These are phyloP conservation scores for Aspergillus biplanus DNA, from an alignment of 495 filamentous ascomycete genomes.

Conservation along the genomic window DNA sequence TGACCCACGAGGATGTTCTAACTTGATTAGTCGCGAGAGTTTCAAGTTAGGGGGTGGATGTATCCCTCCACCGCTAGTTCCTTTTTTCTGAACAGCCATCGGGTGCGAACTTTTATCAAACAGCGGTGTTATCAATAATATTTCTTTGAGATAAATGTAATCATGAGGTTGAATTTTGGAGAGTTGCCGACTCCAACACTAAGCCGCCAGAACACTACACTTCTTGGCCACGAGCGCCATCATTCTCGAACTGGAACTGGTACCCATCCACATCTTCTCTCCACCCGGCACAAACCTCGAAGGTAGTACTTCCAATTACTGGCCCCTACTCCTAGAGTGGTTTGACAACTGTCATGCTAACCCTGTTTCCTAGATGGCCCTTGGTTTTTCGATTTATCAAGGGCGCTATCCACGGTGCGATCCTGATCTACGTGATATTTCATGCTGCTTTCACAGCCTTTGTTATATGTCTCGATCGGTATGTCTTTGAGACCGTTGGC, in stretches of 20 bases:
- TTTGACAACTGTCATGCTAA: background rate
- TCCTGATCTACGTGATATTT: constrained; percentile 63
- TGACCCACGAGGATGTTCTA: background rate
- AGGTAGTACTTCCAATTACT: constrained; percentile 34
- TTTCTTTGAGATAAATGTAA: background rate
- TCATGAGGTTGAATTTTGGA: constrained; percentile 44
- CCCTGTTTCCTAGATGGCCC: constrained; percentile 59
- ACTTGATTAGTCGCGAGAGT: background rate
- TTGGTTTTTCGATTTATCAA: constrained; percentile 76
- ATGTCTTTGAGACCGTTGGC: constrained; percentile 57
- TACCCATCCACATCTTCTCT: constrained; percentile 47
- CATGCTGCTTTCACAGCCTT: constrained; percentile 67
- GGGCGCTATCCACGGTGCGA: constrained; percentile 70
- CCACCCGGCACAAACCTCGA: constrained; percentile 59
- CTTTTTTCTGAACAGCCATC: constrained; percentile 1
- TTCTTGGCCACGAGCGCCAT: constrained; percentile 29
- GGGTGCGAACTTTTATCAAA: background rate
- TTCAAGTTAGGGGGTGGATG: background rate
- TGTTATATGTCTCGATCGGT: constrained; percentile 64
- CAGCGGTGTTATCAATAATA: background rate
- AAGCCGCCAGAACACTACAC: constrained; percentile 41
- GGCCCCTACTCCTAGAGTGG: background rate
- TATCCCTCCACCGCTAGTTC: background rate
- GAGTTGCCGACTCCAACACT: constrained; percentile 42
- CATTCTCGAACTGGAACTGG: constrained; percentile 31